These are phyloP conservation scores for Juglanconis juglandina DNA, from an alignment of 2,329 filamentous ascomycete genomes.

Conservation along the genomic window DNA sequence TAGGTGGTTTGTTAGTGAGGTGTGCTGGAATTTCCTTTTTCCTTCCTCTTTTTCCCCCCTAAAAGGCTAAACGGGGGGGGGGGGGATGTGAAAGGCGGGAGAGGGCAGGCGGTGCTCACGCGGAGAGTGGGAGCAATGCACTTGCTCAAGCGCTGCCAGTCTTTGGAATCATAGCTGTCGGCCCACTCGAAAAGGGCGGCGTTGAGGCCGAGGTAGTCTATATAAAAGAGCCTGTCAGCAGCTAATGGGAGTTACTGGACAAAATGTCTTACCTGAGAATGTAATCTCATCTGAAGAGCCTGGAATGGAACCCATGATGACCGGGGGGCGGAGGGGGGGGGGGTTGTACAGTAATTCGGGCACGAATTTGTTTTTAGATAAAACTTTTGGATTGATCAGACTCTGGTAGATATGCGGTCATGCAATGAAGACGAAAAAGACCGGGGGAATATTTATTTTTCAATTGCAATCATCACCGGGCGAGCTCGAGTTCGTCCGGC, in stretches of 20 bases:
- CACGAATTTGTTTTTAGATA: not conserved
- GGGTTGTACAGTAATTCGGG: too few species aligned
- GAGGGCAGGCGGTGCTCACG: conserved; percentile 28
- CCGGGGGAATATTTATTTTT: not conserved
- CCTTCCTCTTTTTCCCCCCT: too few species aligned
- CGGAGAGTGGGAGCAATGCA: conserved; percentile 60
- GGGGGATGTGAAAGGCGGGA: not conserved
- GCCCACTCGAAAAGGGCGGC: conserved; percentile 23
- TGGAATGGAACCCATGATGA: conserved; percentile 13
- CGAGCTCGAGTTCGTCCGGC: too few species aligned
- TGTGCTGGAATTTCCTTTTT: not conserved
- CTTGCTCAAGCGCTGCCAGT: conserved; percentile 57
- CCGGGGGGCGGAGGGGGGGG: not conserved
- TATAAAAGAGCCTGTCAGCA: not conserved
- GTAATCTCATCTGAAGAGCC: conserved; percentile 13
- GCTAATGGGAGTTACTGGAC: too few species aligned
- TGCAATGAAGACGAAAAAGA: not conserved
- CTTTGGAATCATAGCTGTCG: conserved; percentile 64
- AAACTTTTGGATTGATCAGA: not conserved
- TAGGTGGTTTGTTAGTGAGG: not conserved
- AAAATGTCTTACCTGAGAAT: not conserved
- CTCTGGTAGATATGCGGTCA: not conserved
- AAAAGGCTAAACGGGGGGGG: not conserved
- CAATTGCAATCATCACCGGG: too few species aligned
- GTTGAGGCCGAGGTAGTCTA: conserved; percentile 26